Conservation (phyloP, 176 grass and related monocot species). For the Eleusine indica region DNA sequence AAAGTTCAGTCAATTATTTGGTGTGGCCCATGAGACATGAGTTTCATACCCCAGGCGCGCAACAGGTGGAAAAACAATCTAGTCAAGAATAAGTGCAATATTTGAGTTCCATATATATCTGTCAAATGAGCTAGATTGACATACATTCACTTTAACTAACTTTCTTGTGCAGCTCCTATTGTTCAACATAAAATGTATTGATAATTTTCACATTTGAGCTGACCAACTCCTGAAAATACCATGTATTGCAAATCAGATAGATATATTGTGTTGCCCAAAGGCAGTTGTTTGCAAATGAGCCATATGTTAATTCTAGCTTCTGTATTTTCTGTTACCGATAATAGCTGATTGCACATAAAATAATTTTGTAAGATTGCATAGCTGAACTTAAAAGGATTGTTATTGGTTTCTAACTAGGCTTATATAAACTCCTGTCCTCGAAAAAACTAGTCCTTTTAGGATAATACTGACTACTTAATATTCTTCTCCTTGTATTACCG, state of each 20-base stretch:
- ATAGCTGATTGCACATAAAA: background rate
- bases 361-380: slow-evolving; percentile 22
- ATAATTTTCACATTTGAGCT: background rate
- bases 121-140: slow-evolving; percentile 22
- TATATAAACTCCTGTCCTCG: background rate
- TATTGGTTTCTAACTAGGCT: slow-evolving; percentile 14
- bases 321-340: background rate
- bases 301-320: background rate
- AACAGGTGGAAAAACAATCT: background rate
- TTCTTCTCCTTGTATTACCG: background rate
- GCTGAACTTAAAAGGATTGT: background rate
- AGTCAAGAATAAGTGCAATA: background rate
- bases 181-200: background rate
- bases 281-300: background rate
- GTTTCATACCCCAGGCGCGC: background rate
- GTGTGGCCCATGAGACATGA: background rate
- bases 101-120: background rate
- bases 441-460: background rate
- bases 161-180: slow-evolving; percentile 3
- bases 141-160: background rate
- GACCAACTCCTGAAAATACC: background rate
- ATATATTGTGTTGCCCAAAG: background rate
- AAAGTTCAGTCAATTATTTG: background rate
- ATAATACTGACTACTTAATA: background rate
- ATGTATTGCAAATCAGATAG: background rate